Evolutionary conservation across 371 early-diverging fungal genomes (phyloP).

Genomic region (Mortierella sp.): DNA sequence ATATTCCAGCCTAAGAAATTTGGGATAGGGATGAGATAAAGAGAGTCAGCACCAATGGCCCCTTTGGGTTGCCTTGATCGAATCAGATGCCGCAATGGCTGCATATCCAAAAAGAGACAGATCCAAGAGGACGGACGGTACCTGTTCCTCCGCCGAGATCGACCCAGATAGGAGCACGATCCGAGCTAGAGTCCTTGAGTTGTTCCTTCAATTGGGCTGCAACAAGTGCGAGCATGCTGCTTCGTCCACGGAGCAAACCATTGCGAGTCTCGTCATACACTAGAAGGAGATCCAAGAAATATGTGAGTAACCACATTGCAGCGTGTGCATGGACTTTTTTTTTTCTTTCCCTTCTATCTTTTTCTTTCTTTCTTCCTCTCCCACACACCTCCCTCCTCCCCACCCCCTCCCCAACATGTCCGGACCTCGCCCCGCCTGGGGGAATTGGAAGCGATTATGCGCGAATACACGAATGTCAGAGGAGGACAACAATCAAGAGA

Average conservation of each 20-base stretch:
- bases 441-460: too few relatives aligned
- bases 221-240: conserved; percentile 81
- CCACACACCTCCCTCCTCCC: too few relatives aligned
- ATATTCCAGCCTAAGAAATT: conserved; percentile 76
- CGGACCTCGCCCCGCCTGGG: neutral
- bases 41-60: too few relatives aligned
- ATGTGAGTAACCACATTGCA: neutral
- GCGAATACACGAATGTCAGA: too few relatives aligned
- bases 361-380: too few relatives aligned
- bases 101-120: neutral
- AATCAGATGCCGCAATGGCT: neutral
- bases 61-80: too few relatives aligned
- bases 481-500: too few relatives aligned
- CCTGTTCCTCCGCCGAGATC: conserved; percentile 88
- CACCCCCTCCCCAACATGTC: neutral
- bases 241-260: conserved; percentile 79
- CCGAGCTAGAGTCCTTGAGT: conserved; percentile 43
- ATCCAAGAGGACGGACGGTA: conserved; percentile 31
- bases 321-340: conserved; percentile 1
- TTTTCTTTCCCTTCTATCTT: neutral
- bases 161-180: conserved; percentile 72
- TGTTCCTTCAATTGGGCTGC: conserved; percentile 79
- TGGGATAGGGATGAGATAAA: neutral
- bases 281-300: conserved; percentile 17
- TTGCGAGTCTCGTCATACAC: conserved; percentile 73